Conservation (phyloP, 768 basidiomycete species). For the Macrolepiota fuliginosa region DNA sequence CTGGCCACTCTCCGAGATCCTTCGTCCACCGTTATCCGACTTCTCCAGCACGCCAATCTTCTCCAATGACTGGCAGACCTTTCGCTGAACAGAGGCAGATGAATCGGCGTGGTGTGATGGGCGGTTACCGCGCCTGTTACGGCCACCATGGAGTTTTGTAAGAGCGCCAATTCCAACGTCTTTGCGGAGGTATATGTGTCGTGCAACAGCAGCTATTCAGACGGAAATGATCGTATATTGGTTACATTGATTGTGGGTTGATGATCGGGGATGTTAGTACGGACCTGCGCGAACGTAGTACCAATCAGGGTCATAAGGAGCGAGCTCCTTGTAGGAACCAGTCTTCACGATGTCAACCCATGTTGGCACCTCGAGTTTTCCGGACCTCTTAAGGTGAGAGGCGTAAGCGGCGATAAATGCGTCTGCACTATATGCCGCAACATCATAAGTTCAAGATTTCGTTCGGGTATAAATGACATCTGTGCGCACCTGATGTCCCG, state of each 20-base stretch:
- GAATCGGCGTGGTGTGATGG: slow-evolving; percentile 91
- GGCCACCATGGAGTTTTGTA: slow-evolving; percentile 94
- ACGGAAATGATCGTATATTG: neutral
- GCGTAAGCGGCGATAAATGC: slow-evolving; percentile 93
- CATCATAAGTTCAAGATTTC: slow-evolving; percentile 19
- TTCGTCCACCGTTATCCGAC: slow-evolving; percentile 89
- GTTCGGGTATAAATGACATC: slow-evolving; percentile 1
- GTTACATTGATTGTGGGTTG: slow-evolving; percentile 4
- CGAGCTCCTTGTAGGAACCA: slow-evolving; percentile 95
- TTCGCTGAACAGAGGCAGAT: slow-evolving; percentile 89
- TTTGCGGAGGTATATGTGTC: slow-evolving; percentile 99
- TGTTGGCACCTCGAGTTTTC: slow-evolving; percentile 98
- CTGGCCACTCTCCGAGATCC: slow-evolving; percentile 96
- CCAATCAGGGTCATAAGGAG: slow-evolving; percentile 99
- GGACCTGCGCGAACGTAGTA: slow-evolving; percentile 97
- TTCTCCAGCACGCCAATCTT: slow-evolving; percentile 98
- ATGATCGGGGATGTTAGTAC: slow-evolving; percentile 25
- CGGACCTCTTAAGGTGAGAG: slow-evolving; percentile 95
- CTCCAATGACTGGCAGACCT: slow-evolving; percentile 94
- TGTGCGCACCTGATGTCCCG: slow-evolving; percentile 66
- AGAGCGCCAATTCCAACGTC: slow-evolving; percentile 93
- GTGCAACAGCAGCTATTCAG: slow-evolving; percentile 82
- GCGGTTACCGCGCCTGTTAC: slow-evolving; percentile 94
- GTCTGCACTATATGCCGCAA: slow-evolving; percentile 63
- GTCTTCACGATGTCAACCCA: slow-evolving; percentile 99